A percentile compares a stretch with the other conserved stretches of the same genome.
phyloP scores from a whole-genome alignment of 768 basidiomycete genomes.

The Candolleomyces efflorescens region DNA sequence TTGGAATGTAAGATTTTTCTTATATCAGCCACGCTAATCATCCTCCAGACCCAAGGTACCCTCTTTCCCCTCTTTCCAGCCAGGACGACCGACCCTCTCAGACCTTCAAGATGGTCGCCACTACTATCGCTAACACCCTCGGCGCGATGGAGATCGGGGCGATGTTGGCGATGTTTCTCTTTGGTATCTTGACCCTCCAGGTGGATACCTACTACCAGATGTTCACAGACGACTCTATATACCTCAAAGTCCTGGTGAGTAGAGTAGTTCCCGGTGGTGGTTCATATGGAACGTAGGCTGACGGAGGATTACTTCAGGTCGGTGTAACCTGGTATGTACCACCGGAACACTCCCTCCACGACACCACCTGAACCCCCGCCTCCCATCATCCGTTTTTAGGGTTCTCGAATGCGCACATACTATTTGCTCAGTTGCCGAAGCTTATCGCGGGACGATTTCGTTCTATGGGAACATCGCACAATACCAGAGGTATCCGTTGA shows the following conservation, averaged over 20 bases:
- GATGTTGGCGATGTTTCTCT: constrained; percentile 19
- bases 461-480: background rate
- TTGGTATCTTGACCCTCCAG: constrained; percentile 24
- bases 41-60: too few species aligned
- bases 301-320: background rate
- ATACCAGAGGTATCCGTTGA: constrained; percentile 1
- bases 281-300: background rate
- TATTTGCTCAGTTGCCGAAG: constrained; percentile 6
- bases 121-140: constrained; percentile 12
- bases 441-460: constrained; percentile 8
- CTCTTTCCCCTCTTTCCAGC: too few species aligned
- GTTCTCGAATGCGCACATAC: constrained; percentile 12
- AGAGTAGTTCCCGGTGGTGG: background rate
- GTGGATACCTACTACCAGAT: constrained; percentile 16
- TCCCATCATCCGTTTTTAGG: background rate
- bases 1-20: too few species aligned
- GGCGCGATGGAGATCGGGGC: constrained; percentile 21
- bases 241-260: constrained; percentile 18
- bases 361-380: background rate
- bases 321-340: background rate
- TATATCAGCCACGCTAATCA: too few species aligned
- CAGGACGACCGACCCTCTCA: too few species aligned
- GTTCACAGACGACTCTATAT: constrained; percentile 18
- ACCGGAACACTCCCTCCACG: background rate
- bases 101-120: background rate